Percentiles rank a stretch among this genome's conserved stretches.
phyloP scores from a whole-genome alignment of 2,329 filamentous ascomycete genomes.

The Penicillium paneum region DNA sequence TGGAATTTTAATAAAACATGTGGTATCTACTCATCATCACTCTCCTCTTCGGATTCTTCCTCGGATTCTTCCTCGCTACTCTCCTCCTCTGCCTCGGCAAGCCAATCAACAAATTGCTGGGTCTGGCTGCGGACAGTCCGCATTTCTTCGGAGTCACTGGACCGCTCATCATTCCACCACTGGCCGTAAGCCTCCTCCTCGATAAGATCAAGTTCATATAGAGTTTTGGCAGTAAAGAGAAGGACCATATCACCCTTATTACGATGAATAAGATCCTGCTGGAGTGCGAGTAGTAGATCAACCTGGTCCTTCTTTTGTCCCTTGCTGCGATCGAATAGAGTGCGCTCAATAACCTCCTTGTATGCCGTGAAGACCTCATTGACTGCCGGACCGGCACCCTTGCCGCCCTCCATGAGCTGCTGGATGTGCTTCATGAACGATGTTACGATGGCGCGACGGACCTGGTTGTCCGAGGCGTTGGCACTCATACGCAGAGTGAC shows the following conservation, averaged over 20 bases:
- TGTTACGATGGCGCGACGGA: conserved; percentile 79
- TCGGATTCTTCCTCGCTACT: conserved; percentile 63
- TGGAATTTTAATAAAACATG: neutral
- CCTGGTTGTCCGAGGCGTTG: conserved; percentile 84
- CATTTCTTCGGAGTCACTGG: conserved; percentile 67
- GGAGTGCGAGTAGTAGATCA: conserved; percentile 77
- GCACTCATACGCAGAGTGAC: conserved; percentile 88
- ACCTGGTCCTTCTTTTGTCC: conserved; percentile 66
- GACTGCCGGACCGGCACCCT: conserved; percentile 63
- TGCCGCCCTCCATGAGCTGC: conserved; percentile 60
- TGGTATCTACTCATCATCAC: conserved; percentile 37
- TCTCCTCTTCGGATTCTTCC: conserved; percentile 35
- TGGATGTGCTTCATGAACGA: conserved; percentile 80
- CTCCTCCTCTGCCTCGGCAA: conserved; percentile 70
- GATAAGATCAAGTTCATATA: conserved; percentile 79
- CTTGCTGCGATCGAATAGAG: conserved; percentile 56
- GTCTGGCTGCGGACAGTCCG: conserved; percentile 68
- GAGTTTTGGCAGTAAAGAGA: conserved; percentile 73
- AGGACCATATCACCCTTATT: conserved; percentile 66
- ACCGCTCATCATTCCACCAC: conserved; percentile 81
- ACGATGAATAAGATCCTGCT: conserved; percentile 70
- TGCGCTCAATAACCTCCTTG: conserved; percentile 58
- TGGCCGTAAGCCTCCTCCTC: conserved; percentile 83
- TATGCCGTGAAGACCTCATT: conserved; percentile 62
- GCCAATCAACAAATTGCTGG: conserved; percentile 75